Evolutionary conservation across 495 filamentous ascomycete species (phyloP).

Genomic region (Podospora pseudopauciseta): DNA sequence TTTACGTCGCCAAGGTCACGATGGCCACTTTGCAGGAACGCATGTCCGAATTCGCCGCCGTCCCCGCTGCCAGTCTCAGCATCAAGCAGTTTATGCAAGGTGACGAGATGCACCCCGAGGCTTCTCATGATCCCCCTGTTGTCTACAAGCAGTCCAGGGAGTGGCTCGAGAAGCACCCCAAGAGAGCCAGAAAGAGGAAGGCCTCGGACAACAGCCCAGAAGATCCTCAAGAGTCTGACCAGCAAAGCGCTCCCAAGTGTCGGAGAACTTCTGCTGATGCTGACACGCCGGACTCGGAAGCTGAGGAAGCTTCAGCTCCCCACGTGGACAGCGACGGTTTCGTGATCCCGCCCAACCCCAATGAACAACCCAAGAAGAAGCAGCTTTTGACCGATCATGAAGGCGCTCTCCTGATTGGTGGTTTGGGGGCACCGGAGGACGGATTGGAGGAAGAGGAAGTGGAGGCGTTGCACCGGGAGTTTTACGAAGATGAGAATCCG

Average conservation of each 20-base stretch:
- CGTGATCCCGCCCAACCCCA: constrained; percentile 23
- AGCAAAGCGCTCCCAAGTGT: constrained; percentile 21
- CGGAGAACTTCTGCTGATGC: constrained; percentile 14
- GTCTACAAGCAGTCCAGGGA: constrained; percentile 62
- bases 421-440: constrained; percentile 10
- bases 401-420: constrained; percentile 17
- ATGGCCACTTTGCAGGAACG: constrained; percentile 86
- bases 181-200: constrained; percentile 44
- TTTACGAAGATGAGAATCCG: constrained; percentile 37
- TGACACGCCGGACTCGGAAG: not conserved
- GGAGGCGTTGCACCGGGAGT: constrained; percentile 33
- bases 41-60: constrained; percentile 82
- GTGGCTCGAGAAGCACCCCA: constrained; percentile 46
- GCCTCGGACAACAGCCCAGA: constrained; percentile 20
- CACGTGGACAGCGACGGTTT: constrained; percentile 32
- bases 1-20: constrained; percentile 93
- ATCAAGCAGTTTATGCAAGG: constrained; percentile 81
- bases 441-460: constrained; percentile 14
- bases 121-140: constrained; percentile 71
- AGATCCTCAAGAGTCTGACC: constrained; percentile 26
- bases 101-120: constrained; percentile 40
- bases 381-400: constrained; percentile 7
- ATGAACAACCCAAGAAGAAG: not conserved
- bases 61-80: constrained; percentile 71
- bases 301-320: constrained; percentile 1